Evolutionary conservation across 2,329 filamentous ascomycete genomes (phyloP), one percentile per base, ranked within the genome.

Genomic region (Fusarium tupiense): DNA sequence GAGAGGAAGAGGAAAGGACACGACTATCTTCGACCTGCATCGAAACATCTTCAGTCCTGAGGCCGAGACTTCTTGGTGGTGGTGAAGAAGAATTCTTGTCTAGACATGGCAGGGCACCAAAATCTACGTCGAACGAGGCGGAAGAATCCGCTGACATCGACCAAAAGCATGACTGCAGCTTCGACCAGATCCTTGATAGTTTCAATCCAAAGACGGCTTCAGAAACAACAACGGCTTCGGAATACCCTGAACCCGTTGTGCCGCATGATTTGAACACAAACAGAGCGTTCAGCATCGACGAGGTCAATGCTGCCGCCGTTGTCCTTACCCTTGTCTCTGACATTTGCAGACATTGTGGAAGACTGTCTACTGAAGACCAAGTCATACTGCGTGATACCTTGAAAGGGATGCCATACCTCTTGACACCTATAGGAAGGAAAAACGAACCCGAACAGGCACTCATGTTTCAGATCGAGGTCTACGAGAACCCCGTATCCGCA

Each of bases 391-490:
- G 33, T 46, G 31, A 37, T 17, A 17, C 38, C 8, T 61, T 76
- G 22, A 19, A 13, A n/a, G 19, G 46, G 22, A 56, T 76, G 44
- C 74, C 73, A 7, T 44, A 46, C 24, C 64, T 74, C 17, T 50
- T 76, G 52, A 74, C 71, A 17, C 26, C 37, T 11, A 12, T 41
- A 33, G 59, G 49, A 43, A 38, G 49, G 19, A 11, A 38, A 22
- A 24, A 52, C 43, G n/a, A 65, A 31, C 44, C 59, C 10, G 35
- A 57, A 17, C 19, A 33, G 37, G 65, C 69, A 29, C 14, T 49
- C 17, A 8, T 43, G 6, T 76, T 76, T 33, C 37, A 54, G 35
- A 24, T 24, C 12, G 24, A 47, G 10, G 54, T 76, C 24, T 64
- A 75, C 26, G 24, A 68, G 8, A 60, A 56, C 16, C 46, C 47